These are phyloP conservation scores for Clarireedia monteithiana DNA, from an alignment of 2,329 filamentous ascomycete species.

Conservation along the genomic window DNA sequence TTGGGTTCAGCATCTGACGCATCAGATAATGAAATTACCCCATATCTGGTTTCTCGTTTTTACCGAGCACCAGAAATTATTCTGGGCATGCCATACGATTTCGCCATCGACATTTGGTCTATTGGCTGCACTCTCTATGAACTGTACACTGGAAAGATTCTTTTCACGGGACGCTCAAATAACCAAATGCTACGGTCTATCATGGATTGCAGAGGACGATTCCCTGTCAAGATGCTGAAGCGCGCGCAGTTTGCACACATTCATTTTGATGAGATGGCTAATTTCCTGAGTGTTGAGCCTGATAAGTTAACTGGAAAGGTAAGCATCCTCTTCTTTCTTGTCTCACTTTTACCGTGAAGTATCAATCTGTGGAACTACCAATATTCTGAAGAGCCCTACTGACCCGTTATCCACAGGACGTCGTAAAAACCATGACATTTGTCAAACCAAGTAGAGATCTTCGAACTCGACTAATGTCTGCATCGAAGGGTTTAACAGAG, in stretches of 20 bases:
- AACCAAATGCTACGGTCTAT: conserved; percentile 97
- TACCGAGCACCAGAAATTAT: conserved; percentile 97
- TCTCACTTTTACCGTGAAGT: neutral
- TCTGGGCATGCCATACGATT: conserved; percentile 91
- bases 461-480: conserved; percentile 69
- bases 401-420: conserved; percentile 37
- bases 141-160: conserved; percentile 92
- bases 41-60: conserved; percentile 93
- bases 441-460: conserved; percentile 76
- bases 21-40: conserved; percentile 84
- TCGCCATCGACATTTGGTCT: conserved; percentile 94
- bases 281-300: conserved; percentile 77
- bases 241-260: conserved; percentile 66
- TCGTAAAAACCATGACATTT: conserved; percentile 58
- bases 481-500: conserved; percentile 65
- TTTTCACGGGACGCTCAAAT: conserved; percentile 92
- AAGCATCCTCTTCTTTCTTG: conserved; percentile 24
- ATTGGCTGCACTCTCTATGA: conserved; percentile 97
- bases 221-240: conserved; percentile 82
- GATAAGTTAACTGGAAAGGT: conserved; percentile 84
- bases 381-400: neutral
- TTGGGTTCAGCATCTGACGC: conserved; percentile 91
- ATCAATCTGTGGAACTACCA: neutral
- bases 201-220: conserved; percentile 91
- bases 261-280: conserved; percentile 79